Percentiles rank a stretch among this genome's conserved stretches.
Evolutionary conservation across 2,329 filamentous ascomycete species (phyloP).

Genomic region (Orbilia brochopaga): DNA sequence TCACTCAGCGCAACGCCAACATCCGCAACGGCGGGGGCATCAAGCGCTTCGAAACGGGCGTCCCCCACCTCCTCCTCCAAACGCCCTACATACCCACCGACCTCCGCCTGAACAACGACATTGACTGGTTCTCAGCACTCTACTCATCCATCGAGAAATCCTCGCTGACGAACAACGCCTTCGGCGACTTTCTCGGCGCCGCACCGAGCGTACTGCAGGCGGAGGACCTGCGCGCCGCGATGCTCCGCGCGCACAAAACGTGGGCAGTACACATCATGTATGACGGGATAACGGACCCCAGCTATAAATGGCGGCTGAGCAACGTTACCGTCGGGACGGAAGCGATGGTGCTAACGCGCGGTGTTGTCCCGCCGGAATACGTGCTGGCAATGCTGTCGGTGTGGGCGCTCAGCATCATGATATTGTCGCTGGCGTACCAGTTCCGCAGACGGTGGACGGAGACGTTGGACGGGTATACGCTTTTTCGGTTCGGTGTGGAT

Average conservation of each 20-base stretch:
- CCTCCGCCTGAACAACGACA: slow-evolving; percentile 9
- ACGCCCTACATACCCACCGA: slow-evolving; percentile 14
- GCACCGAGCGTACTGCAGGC: slow-evolving; percentile 36
- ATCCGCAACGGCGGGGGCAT: slow-evolving; percentile 38
- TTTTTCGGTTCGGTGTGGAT: slow-evolving; percentile 45
- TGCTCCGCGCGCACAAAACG: slow-evolving; percentile 41
- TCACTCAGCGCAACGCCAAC: slow-evolving; percentile 23
- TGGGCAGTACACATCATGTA: slow-evolving; percentile 45
- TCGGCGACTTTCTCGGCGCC: slow-evolving; percentile 34
- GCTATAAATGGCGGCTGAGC: slow-evolving; percentile 24
- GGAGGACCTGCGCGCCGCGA: slow-evolving; percentile 19
- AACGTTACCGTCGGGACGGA: slow-evolving; percentile 27
- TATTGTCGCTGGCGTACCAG: slow-evolving; percentile 27
- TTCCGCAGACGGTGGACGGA: slow-evolving; percentile 43
- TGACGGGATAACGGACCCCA: slow-evolving; percentile 31
- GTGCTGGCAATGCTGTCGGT: slow-evolving; percentile 25
- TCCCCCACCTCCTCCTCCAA: slow-evolving; percentile 34
- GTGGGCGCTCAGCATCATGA: slow-evolving; percentile 35
- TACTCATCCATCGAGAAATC: slow-evolving; percentile 44
- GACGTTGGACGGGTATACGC: slow-evolving; percentile 41
- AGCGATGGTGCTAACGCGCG: slow-evolving; percentile 25
- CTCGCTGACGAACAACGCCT: slow-evolving; percentile 32
- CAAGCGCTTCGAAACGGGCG: slow-evolving; percentile 42
- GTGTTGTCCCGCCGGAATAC: slow-evolving; percentile 28
- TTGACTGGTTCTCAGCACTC: slow-evolving; percentile 29